Evolutionary conservation across 352 stramenopile species (phyloP).

Genomic region (Phytopythium vexans): DNA sequence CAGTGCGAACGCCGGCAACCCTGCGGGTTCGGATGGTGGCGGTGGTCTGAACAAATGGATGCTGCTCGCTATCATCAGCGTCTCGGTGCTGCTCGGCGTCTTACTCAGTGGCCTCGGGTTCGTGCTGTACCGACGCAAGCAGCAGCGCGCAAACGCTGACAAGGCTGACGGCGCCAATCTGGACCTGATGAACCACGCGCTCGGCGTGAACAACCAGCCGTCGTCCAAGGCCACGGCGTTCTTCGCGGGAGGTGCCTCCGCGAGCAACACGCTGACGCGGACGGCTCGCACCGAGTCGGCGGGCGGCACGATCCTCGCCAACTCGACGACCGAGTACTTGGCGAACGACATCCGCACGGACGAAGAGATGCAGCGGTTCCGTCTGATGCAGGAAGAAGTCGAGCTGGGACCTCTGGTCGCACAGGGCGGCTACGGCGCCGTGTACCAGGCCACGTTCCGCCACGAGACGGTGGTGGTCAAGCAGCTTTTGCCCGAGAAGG

Average conservation of each 20-base stretch:
- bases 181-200: too few species aligned
- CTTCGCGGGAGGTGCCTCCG: not conserved
- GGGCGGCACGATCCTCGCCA: not conserved
- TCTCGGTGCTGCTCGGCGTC: conserved; percentile 5
- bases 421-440: conserved; percentile 30
- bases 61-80: conserved; percentile 30
- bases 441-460: conserved; percentile 27
- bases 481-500: conserved; percentile 30
- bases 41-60: conserved; percentile 35
- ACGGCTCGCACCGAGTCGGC: conserved; percentile 5
- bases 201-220: too few species aligned
- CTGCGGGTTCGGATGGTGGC: conserved; percentile 1
- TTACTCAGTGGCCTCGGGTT: conserved; percentile 5
- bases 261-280: conserved; percentile 6
- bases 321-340: conserved; percentile 12
- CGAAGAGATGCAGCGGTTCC: conserved; percentile 28
- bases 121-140: conserved; percentile 4
- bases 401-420: conserved; percentile 20
- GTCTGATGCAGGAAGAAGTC: conserved; percentile 27
- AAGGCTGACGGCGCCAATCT: not conserved
- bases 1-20: conserved; percentile 1
- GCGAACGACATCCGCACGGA: conserved; percentile 35
- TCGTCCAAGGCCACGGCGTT: conserved; percentile 5
- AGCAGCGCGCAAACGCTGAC: conserved; percentile 1
- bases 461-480: conserved; percentile 33